Evolutionary conservation across 768 basidiomycete genomes (phyloP).

Genomic region (Lanmaoa pseudosensibilis): DNA sequence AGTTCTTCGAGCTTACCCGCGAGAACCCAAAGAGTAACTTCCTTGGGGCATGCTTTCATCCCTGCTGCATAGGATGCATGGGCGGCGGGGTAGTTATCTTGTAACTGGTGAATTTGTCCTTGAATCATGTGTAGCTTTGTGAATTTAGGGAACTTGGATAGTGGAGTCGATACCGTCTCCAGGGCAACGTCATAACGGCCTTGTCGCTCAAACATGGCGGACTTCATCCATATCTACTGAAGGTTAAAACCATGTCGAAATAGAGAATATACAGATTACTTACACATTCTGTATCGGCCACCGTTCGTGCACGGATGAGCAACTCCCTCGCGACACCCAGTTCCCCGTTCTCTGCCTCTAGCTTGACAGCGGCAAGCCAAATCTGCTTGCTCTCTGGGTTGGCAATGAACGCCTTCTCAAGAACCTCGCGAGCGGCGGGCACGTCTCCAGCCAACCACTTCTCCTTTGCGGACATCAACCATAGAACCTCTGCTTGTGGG

Average conservation of each 20-base stretch:
- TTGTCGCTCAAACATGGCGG: conserved; percentile 91
- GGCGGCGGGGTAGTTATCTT: conserved; percentile 60
- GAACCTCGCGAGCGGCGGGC: conserved; percentile 80
- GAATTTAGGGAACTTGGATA: conserved; percentile 84
- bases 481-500: conserved; percentile 93
- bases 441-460: conserved; percentile 92
- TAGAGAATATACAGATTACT: conserved; percentile 23
- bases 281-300: conserved; percentile 90
- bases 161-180: conserved; percentile 68
- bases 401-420: conserved; percentile 87
- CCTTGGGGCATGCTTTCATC: conserved; percentile 83
- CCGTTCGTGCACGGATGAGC: conserved; percentile 82
- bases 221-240: conserved; percentile 97
- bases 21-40: conserved; percentile 84
- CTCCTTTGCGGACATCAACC: conserved; percentile 99
- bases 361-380: conserved; percentile 96
- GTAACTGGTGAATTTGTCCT: conserved; percentile 81
- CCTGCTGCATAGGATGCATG: conserved; percentile 83
- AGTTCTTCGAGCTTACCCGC: conserved; percentile 86
- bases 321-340: conserved; percentile 82
- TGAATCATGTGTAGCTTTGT: conserved; percentile 97
- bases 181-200: conserved; percentile 73
- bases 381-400: conserved; percentile 97
- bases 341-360: conserved; percentile 95
- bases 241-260: background rate